These are phyloP conservation scores for Penicillium sp. DNA, from an alignment of 2,329 filamentous ascomycete genomes.

Conservation along the genomic window DNA sequence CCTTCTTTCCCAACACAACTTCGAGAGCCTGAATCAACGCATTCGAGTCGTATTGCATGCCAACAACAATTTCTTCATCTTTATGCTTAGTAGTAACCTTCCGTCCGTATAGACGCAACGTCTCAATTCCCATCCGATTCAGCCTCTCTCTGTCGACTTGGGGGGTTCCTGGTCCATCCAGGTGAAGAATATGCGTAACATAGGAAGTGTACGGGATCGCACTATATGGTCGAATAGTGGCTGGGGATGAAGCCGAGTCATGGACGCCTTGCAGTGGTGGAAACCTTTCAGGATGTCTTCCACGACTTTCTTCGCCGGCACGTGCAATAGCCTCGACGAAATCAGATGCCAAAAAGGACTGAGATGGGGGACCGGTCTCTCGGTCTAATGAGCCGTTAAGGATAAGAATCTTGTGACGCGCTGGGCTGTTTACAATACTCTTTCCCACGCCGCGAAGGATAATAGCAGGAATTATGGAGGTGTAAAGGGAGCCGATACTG, in stretches of 20 bases:
- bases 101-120: conserved; percentile 73
- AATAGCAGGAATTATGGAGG: conserved; percentile 79
- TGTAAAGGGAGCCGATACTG: conserved; percentile 92
- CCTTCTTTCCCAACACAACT: conserved; percentile 68
- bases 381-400: conserved; percentile 82
- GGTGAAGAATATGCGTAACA: conserved; percentile 79
- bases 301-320: conserved; percentile 69
- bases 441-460: conserved; percentile 75
- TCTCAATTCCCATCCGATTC: conserved; percentile 69
- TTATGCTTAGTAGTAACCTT: conserved; percentile 47
- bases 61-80: conserved; percentile 50
- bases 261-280: conserved; percentile 1
- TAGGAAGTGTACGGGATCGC: conserved; percentile 62
- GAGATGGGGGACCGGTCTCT: conserved; percentile 71
- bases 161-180: conserved; percentile 71
- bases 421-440: conserved; percentile 54
- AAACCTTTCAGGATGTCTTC: conserved; percentile 29
- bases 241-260: conserved; percentile 9
- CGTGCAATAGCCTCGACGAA: conserved; percentile 79
- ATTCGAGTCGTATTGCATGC: conserved; percentile 71
- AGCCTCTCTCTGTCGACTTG: conserved; percentile 67
- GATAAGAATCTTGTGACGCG: conserved; percentile 74
- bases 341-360: conserved; percentile 71
- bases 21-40: conserved; percentile 74
- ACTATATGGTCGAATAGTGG: conserved; percentile 4